Conservation (phyloP, 139 green algal genomes). For the Picochlorum sp. region DNA sequence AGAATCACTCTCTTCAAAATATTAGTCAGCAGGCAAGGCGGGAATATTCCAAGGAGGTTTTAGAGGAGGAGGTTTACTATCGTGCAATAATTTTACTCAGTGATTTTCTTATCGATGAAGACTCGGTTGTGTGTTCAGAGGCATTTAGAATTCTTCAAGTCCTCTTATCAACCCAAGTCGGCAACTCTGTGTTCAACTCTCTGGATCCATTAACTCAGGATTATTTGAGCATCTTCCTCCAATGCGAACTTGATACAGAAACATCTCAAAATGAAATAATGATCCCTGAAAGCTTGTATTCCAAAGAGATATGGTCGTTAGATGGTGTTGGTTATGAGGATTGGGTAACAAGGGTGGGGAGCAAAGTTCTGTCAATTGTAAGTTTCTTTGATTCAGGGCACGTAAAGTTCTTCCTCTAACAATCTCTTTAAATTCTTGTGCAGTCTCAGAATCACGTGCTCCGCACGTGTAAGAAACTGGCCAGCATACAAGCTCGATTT, state of each 20-base stretch:
- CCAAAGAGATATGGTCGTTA: neutral
- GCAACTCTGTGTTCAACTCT: neutral
- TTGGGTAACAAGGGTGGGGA: neutral
- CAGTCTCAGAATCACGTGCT: too few relatives aligned
- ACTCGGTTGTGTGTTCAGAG: conserved; percentile 22
- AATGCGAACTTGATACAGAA: too few relatives aligned
- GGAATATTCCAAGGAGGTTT: neutral
- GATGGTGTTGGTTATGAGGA: neutral
- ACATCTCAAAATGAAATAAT: too few relatives aligned
- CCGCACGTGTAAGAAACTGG: too few relatives aligned
- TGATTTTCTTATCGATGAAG: conserved; percentile 34
- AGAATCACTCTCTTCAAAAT: conserved; percentile 4
- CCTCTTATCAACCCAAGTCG: conserved; percentile 14
- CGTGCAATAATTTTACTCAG: conserved; percentile 26
- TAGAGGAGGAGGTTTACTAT: conserved; percentile 10
- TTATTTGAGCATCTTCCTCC: too few relatives aligned
- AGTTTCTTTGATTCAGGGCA: neutral
- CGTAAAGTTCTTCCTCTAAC: neutral
- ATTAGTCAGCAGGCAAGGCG: neutral
- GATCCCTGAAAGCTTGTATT: too few relatives aligned
- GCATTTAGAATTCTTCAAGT: conserved; percentile 28
- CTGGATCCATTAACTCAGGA: too few relatives aligned
- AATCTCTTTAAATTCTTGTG: too few relatives aligned
- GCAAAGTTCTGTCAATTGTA: neutral
- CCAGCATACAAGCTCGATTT: too few relatives aligned